Conservation (phyloP, 2,329 filamentous ascomycete genomes). For the Aspergillus transmontanensis region DNA sequence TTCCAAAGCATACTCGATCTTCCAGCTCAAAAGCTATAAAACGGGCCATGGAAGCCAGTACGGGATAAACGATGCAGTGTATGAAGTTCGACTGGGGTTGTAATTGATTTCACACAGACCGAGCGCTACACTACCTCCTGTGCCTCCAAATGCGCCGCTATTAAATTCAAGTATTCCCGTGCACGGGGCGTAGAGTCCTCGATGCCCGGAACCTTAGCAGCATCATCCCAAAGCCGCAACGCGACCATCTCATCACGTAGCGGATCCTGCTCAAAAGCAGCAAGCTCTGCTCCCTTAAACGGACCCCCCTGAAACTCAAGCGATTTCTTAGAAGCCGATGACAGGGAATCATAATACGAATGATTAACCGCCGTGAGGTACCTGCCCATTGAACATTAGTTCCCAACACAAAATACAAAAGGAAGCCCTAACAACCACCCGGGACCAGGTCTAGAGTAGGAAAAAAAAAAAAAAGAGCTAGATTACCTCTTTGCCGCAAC, state of each 20-base stretch:
- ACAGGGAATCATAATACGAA: conserved; percentile 38
- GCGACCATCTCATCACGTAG: conserved; percentile 39
- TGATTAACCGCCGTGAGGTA: conserved; percentile 41
- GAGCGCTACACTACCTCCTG: neutral
- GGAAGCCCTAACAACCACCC: too few relatives aligned
- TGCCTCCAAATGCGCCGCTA: conserved; percentile 27
- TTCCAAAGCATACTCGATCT: neutral
- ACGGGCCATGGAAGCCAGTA: neutral
- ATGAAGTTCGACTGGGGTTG: neutral
- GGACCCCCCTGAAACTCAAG: conserved; percentile 43
- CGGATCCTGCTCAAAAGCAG: conserved; percentile 33
- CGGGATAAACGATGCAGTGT: neutral
- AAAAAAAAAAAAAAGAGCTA: neutral
- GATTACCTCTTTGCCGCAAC: conserved; percentile 40
- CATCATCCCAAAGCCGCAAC: conserved; percentile 42
- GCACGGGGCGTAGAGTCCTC: conserved; percentile 31
- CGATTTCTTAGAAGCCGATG: conserved; percentile 40
- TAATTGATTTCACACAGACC: neutral
- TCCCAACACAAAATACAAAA: too few relatives aligned
- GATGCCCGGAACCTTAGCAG: conserved; percentile 36
- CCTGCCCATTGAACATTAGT: conserved; percentile 16
- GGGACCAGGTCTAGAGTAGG: neutral
- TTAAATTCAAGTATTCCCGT: conserved; percentile 28
- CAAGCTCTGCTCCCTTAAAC: conserved; percentile 33
- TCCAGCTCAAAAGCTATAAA: neutral